Evolutionary conservation across 202 grass and related monocot genomes (phyloP), one percentile per base, ranked within the genome.

Genomic region (Setaria viridis): DNA sequence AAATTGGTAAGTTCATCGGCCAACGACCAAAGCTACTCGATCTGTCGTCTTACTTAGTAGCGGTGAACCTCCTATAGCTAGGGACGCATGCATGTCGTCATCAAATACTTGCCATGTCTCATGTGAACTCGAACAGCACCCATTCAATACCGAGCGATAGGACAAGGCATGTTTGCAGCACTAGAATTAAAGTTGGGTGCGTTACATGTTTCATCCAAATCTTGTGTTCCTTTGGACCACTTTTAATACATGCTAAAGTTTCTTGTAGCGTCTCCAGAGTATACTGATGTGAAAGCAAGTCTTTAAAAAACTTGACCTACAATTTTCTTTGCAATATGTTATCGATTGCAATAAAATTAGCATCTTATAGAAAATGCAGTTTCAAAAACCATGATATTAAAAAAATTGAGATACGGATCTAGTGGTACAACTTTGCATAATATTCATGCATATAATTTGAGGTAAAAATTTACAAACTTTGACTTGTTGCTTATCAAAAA

Each of bases 131-230:
- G 47, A 49, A 75, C 30, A 0, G n/a, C 63, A 35, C 33, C 11
- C 5, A 85, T 85, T 85, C 42, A 89, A 80, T 89, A 62, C n/a
- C 12, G 59, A 69, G 45, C 20, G 60, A 48, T 74, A 54, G 59
- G 42, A 78, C 64, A 50, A 25, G 50, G 51, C 17, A 75, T 20
- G 5, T 14, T 6, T 15, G 48, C 14, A 54, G 50, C 72, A 74
- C 30, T 37, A 8, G 10, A 60, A 29, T 50, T 75, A 68, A 50
- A 68, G 51, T 43, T 64, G 69, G 69, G 49, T 4, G 70, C 16
- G 67, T 7, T 67, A 16, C 65, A 32, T 69, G 19, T 81, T 72
- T 48, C 86, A 79, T 53, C 60, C 13, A 66, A 58, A 88, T 60
- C 60, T 20, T 80, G 87, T 67, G 80, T 2, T 8, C 56, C 46